Evolutionary conservation across 2,329 filamentous ascomycete genomes (phyloP), one percentile per base, ranked within the genome.

Genomic region (Penicillium sp.): DNA sequence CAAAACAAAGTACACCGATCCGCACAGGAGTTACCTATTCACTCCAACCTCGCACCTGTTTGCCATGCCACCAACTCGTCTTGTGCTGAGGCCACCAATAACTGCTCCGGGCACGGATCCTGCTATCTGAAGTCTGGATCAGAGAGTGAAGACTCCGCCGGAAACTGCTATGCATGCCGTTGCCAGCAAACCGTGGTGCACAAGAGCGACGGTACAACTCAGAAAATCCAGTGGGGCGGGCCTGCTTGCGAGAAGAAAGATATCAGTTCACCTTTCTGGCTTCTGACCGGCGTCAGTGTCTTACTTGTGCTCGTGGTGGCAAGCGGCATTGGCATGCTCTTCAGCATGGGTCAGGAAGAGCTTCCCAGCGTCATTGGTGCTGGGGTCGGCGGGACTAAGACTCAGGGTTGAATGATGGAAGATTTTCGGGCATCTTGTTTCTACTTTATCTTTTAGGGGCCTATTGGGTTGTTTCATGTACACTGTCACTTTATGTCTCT

Each of bases 311-410:
- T 77, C 31, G 66, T 85, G 25, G 67, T 93, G 17, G 73, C 72
- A 25, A 81, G 84, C 60, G 80, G 79, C 8, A 81, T 96, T 52
- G 79, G 82, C 4, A 70, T 94, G 73, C 65, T 98, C 37, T 92
- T 83, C 65, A 81, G 72, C 46, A 85, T 96, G 56, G 92, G 90
- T 22, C 78, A 84, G 61, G 81, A 94, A 70, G 84, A 88, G 66
- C 72, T 96, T 48, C 92, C 92, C 0, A 88, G 88, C 53, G 90
- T 98, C 6, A 89, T 98, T 63, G 87, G 88, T n/a, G 92, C 92
- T 32, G 92, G 92, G 47, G 90, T 98, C 25, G 85, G 83, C 48
- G 77, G 80, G 41, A 74, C 80, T 22, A 87, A 60, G 34, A 50
- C 57, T 40, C 68, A 71, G 52, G 72, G 64, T 46, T 67, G 43